Base-by-base conservation (phyloP, 1,139 yeast species). In the Casaregolazyma suthepensis region DNA sequence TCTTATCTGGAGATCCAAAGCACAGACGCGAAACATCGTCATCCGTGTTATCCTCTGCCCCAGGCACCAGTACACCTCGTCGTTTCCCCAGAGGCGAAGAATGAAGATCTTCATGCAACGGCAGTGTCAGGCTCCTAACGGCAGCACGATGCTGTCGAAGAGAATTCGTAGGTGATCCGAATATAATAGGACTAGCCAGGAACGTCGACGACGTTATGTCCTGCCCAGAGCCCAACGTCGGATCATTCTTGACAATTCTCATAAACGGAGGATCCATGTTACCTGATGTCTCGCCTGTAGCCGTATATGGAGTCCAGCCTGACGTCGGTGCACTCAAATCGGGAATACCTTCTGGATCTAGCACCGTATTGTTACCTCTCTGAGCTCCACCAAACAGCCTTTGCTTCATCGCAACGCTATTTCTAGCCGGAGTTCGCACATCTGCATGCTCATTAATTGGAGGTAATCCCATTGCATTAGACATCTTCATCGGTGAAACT, bases 21-120 rank as follows among this genome's bases (percentile, higher is more conserved):
- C 71, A 67, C 2, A 69, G 67, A 6, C 73, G 57, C 7, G 72
- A 71, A 43, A 80, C 75, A 72, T 75, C 76, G 59, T 82, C 86
- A 59, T 81, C 85, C 57, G 80, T 83, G 59, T 78, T 84, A 59
- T 75, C 42, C 18, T 38, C 42, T 13, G 17, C 40, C 6, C 31
- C 31, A 5, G 40, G 3, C 35, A 22, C 35, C 45, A 52, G 18
- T 52, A 46, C 20, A 5, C 53, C 43, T 17, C 52, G 31, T 35
- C 52, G 20, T 35, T 49, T 49, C 13, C 52, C 52, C 38, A 49
- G 35, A 13, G 62, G 62, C 37, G 62, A 59, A 13, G 57, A 52
- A 50, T 56, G 52, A 20, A 62, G 44, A 29, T 61, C 60, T 42
- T 63, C 65, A 23, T 52, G 66, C 12, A 61, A 55, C 58, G 67